Base-by-base conservation (phyloP, 179 eudicot species). In the Nepenthes alata region DNA sequence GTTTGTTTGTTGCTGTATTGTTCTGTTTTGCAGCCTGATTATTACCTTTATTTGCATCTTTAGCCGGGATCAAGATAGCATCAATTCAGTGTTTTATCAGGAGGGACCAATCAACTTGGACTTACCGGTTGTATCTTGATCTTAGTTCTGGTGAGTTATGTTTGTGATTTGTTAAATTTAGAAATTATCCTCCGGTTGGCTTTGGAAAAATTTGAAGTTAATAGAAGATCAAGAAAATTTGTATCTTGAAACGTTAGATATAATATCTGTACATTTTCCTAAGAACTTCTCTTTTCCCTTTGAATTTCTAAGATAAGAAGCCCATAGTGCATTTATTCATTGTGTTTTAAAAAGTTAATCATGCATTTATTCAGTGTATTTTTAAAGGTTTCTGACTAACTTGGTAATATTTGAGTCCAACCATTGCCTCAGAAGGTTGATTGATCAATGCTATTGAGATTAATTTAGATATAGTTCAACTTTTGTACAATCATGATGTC, bases 41-140 rank as follows among this genome's bases (percentile, higher is more conserved):
- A 38, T 58, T 58, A 25, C 0, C 0, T 6, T 57, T 2, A 6
- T 61, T 57, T 67, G 53, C 37, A 55, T 41, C 34, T 38, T 61
- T 66, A 80, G 82, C 85, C 87, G 35, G 87, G 78, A 37, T 76
- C 87, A 69, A 83, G 85, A 70, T 83, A 70, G 66, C 64, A 74
- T 66, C 78, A 11, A 75, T 83, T 67, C 87, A 80, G 47, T 83
- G 87, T 72, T 83, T 64, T 62, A 75, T 83, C 53, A 75, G 64
- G 68, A 73, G 87, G 75, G 83, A 80, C 11, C 73, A 81, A 70
- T 73, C 62, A 9, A 63, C 71, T 6, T 82, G 81, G 37, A 77
- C 76, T 1, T 83, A 63, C 62, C 54, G 67, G 55, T 55, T 83
- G 53, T 83, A 77, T 72, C 81, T 83, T 61, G 85, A 85, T 57